phyloP scores from a whole-genome alignment of 2,329 filamentous ascomycete genomes.

The Lecanicillium sp. region DNA sequence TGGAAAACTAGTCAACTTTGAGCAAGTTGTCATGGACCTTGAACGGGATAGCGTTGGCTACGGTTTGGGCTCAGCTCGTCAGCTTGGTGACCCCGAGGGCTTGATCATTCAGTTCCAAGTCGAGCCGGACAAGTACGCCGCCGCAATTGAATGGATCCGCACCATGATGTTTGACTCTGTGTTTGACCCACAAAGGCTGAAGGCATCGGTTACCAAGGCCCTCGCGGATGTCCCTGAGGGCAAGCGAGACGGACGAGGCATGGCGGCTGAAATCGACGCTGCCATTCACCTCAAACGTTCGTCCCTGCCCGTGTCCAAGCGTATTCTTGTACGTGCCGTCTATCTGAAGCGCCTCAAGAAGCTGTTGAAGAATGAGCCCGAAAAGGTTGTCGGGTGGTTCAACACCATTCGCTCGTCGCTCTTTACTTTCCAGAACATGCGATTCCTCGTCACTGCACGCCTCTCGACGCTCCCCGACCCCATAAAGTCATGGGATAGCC shows the following conservation, averaged over 20 bases:
- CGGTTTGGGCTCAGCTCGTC: slow-evolving; percentile 58
- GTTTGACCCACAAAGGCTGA: slow-evolving; percentile 65
- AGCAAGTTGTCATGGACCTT: slow-evolving; percentile 83
- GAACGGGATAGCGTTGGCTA: slow-evolving; percentile 90
- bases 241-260: slow-evolving; percentile 74
- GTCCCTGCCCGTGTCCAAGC: slow-evolving; percentile 68
- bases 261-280: slow-evolving; percentile 59
- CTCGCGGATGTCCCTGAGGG: slow-evolving; percentile 86
- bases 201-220: slow-evolving; percentile 66
- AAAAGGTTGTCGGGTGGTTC: slow-evolving; percentile 68
- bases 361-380: slow-evolving; percentile 68
- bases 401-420: slow-evolving; percentile 67
- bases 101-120: slow-evolving; percentile 76
- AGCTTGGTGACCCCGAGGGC: slow-evolving; percentile 73
- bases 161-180: slow-evolving; percentile 83
- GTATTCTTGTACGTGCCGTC: slow-evolving; percentile 76
- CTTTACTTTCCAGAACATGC: slow-evolving; percentile 78
- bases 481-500: slow-evolving; percentile 66
- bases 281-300: slow-evolving; percentile 75
- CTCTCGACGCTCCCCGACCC: slow-evolving; percentile 66
- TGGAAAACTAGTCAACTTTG: slow-evolving; percentile 74
- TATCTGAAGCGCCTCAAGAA: slow-evolving; percentile 83
- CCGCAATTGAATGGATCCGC: slow-evolving; percentile 74
- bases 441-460: slow-evolving; percentile 77
- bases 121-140: slow-evolving; percentile 79